These are phyloP conservation scores for Solanum clarkiae DNA, from an alignment of 257 asterid genomes.

Conservation along the genomic window DNA sequence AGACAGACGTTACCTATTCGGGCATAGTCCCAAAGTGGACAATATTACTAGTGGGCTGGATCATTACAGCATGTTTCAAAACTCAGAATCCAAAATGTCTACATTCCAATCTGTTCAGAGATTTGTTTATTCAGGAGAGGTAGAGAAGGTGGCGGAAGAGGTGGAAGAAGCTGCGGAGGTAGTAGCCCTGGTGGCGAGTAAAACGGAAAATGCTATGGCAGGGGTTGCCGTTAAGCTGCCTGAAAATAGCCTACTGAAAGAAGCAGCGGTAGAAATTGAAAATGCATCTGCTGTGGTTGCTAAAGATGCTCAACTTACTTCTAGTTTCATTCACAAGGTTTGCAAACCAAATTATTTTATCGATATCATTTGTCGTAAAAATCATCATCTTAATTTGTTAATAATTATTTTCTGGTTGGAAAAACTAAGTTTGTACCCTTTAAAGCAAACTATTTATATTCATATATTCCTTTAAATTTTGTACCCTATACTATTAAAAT, in stretches of 20 bases:
- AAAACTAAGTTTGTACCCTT: too few relatives aligned
- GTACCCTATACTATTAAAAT: too few relatives aligned
- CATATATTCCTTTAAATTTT: too few relatives aligned
- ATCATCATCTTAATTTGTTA: neutral
- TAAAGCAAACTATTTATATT: too few relatives aligned
- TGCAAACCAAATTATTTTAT: neutral
- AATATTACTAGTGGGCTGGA: too few relatives aligned
- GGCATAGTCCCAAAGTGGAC: too few relatives aligned
- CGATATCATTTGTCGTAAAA: neutral
- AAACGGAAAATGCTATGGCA: slow-evolving; percentile 31
- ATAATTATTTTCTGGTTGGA: neutral
- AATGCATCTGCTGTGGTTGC: slow-evolving; percentile 28
- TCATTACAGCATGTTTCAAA: too few relatives aligned
- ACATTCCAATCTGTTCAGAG: too few relatives aligned
- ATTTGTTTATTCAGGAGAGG: slow-evolving; percentile 23
- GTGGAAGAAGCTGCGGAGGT: slow-evolving; percentile 50
- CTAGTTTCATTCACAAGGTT: slow-evolving; percentile 47
- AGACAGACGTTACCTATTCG: too few relatives aligned
- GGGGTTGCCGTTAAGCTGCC: slow-evolving; percentile 46
- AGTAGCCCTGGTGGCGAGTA: slow-evolving; percentile 47
- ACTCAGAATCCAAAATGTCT: too few relatives aligned
- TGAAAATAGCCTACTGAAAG: slow-evolving; percentile 39
- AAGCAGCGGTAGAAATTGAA: slow-evolving; percentile 45
- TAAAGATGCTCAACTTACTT: slow-evolving; percentile 39
- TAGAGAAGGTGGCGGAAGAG: slow-evolving; percentile 34